Conservation (phyloP, 257 asterid genomes). For the Solanum pimpinellifolium region DNA sequence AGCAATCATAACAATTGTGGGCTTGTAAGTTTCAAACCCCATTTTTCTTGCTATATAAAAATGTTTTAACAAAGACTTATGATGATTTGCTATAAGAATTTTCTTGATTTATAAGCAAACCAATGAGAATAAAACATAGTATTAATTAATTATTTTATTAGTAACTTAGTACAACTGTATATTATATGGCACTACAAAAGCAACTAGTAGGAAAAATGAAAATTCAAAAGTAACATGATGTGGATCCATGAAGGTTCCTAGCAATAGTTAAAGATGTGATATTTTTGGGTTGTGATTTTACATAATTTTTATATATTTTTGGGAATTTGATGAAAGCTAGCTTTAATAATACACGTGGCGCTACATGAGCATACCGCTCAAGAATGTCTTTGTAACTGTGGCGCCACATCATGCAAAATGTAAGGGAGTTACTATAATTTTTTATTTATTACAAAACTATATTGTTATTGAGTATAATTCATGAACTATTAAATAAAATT, state of each 20-base stretch:
- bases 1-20: conserved; percentile 31
- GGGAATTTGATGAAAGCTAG: background rate
- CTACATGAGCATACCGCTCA: background rate
- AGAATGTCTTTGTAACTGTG: background rate
- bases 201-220: background rate
- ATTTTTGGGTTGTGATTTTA: background rate
- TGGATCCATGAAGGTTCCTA: background rate
- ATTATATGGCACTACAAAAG: background rate
- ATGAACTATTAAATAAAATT: background rate
- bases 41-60: conserved; percentile 1
- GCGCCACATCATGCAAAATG: background rate
- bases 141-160: background rate
- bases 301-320: background rate
- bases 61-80: background rate
- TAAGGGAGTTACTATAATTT: background rate
- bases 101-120: background rate
- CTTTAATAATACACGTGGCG: background rate
- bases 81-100: background rate
- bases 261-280: background rate
- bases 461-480: background rate
- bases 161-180: background rate
- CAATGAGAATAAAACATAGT: background rate
- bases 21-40: conserved; percentile 33
- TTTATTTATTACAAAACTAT: background rate
- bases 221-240: background rate